phyloP scores from a whole-genome alignment of 2,329 filamentous ascomycete species.

The Tolypocladium amazonense region DNA sequence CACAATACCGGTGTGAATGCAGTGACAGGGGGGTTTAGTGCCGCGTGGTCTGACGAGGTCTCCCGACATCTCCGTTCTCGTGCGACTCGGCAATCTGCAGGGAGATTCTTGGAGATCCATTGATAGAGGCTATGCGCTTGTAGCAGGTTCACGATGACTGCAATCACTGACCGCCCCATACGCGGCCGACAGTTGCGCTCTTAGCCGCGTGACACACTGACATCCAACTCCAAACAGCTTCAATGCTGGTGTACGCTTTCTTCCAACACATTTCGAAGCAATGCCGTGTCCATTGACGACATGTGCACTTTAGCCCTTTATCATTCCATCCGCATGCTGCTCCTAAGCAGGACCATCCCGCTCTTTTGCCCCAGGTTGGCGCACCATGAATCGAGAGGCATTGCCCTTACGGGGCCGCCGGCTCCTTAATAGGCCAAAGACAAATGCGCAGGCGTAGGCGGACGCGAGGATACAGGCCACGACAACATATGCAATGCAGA shows the following conservation, averaged over 20 bases:
- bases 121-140: background rate
- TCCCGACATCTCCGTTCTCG: background rate
- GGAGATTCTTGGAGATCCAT: background rate
- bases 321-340: background rate
- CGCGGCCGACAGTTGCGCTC: background rate
- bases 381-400: background rate
- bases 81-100: background rate
- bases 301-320: background rate
- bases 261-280: background rate
- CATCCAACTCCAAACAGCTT: background rate
- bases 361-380: background rate
- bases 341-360: background rate
- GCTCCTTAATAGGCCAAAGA: conserved; percentile 4
- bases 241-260: background rate
- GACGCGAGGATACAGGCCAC: conserved; percentile 38
- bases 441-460: conserved; percentile 27
- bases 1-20: background rate
- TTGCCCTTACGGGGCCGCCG: background rate
- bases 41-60: background rate
- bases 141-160: background rate
- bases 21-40: background rate
- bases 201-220: background rate
- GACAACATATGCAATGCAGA: conserved; percentile 44
- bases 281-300: background rate
- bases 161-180: background rate